Evolutionary conservation across 371 early-diverging fungal genomes (phyloP).

Genomic region (Circinella minor): DNA sequence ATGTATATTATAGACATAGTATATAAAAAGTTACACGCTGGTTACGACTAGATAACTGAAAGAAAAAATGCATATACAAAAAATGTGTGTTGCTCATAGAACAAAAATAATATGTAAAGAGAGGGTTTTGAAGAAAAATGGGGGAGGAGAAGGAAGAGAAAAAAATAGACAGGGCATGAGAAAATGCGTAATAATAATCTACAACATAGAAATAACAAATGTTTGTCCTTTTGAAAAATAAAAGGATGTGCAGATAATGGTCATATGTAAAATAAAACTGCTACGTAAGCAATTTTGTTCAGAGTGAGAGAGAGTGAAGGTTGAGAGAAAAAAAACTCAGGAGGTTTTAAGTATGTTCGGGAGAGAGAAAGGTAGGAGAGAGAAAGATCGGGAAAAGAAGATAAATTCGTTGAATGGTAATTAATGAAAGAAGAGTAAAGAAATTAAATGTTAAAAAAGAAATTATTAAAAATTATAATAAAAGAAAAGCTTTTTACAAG

Average conservation of each 20-base stretch:
- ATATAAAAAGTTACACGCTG: slow-evolving; percentile 14
- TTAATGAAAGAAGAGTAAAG: neutral
- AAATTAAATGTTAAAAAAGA: neutral
- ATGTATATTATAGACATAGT: slow-evolving; percentile 13
- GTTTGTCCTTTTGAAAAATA: neutral
- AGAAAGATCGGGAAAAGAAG: neutral
- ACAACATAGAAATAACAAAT: slow-evolving; percentile 10
- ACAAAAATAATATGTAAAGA: neutral
- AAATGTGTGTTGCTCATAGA: slow-evolving; percentile 10
- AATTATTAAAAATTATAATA: neutral
- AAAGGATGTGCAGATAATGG: slow-evolving; percentile 14
- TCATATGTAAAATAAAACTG: slow-evolving; percentile 2
- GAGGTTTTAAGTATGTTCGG: too few relatives aligned
- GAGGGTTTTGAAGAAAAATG: slow-evolving; percentile 13
- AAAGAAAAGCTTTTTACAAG: slow-evolving; percentile 13
- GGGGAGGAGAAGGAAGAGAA: slow-evolving; percentile 9
- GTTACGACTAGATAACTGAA: slow-evolving; percentile 13
- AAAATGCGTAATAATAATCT: slow-evolving; percentile 13
- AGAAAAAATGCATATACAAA: slow-evolving; percentile 10
- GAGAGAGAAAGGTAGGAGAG: too few relatives aligned
- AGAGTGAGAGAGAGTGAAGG: slow-evolving; percentile 1
- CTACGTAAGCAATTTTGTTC: neutral
- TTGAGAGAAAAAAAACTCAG: too few relatives aligned
- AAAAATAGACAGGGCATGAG: slow-evolving; percentile 11
- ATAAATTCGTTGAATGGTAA: neutral